phyloP scores from a whole-genome alignment of 129 eudicot genomes.

The Ambrosia trifida region DNA sequence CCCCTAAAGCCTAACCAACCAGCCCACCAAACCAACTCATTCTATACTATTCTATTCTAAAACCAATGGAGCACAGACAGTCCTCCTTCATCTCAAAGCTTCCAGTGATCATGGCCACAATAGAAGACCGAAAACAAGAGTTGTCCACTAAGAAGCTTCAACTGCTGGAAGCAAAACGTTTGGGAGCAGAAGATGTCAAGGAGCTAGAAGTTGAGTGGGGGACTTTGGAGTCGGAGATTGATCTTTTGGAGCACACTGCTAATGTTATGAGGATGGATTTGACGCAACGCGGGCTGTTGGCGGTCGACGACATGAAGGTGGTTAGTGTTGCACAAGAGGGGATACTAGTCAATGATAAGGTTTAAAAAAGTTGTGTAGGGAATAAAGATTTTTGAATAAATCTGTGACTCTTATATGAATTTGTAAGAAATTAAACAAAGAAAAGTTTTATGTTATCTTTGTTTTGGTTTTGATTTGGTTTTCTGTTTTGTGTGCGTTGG shows the following conservation, averaged over 20 bases:
- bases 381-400: not conserved
- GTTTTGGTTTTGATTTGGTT: not conserved
- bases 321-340: not conserved
- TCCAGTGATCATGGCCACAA: not conserved
- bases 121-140: slow-evolving; percentile 10
- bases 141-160: slow-evolving; percentile 1
- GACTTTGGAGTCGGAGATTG: slow-evolving; percentile 24
- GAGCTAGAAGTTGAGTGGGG: slow-evolving; percentile 29
- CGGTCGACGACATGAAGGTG: not conserved
- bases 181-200: not conserved
- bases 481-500: not conserved
- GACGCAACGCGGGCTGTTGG: slow-evolving; percentile 6
- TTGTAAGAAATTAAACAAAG: not conserved
- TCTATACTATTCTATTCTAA: no score
- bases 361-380: not conserved
- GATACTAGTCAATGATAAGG: slow-evolving; percentile 21
- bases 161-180: slow-evolving; percentile 15
- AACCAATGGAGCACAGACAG: not conserved
- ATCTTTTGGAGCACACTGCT: slow-evolving; percentile 32
- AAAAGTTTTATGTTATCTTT: not conserved
- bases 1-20: not conserved
- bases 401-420: not conserved
- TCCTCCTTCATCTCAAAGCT: slow-evolving; percentile 16
- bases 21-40: not conserved
- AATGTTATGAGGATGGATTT: slow-evolving; percentile 25